Conservation (phyloP, 2,329 filamentous ascomycete species). For the Plenodomus tracheiphilus region DNA sequence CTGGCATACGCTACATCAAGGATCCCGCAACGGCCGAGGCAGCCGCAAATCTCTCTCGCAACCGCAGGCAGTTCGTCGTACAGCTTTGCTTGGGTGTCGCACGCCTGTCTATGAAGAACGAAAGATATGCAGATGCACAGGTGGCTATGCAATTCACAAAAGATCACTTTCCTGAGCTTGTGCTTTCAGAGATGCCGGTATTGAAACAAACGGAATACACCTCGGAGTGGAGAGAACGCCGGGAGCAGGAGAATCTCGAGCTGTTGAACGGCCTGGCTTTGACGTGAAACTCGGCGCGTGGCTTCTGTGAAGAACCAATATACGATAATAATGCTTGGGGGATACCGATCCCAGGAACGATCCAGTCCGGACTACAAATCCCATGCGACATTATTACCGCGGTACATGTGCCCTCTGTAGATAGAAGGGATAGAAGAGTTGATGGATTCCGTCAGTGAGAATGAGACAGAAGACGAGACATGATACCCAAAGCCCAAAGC, state of each 20-base stretch:
- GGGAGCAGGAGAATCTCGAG: conserved; percentile 27
- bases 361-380: neutral
- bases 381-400: neutral
- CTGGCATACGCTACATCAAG: conserved; percentile 30
- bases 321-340: too few species aligned
- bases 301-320: too few species aligned
- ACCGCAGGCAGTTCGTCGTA: conserved; percentile 28
- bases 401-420: neutral
- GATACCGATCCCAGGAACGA: too few species aligned
- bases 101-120: conserved; percentile 32
- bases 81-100: conserved; percentile 37
- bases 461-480: neutral
- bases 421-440: neutral
- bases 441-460: neutral
- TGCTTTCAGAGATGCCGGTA: conserved; percentile 17
- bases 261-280: conserved; percentile 29
- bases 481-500: neutral
- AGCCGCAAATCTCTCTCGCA: conserved; percentile 8
- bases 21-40: conserved; percentile 21
- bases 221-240: conserved; percentile 4
- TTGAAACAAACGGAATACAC: conserved; percentile 1
- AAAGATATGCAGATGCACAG: conserved; percentile 34
- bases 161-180: conserved; percentile 37
- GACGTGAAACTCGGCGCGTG: neutral
- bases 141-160: conserved; percentile 34